phyloP scores from a whole-genome alignment of 805 yeast species.

The Scheffersomyces ergatensis region DNA sequence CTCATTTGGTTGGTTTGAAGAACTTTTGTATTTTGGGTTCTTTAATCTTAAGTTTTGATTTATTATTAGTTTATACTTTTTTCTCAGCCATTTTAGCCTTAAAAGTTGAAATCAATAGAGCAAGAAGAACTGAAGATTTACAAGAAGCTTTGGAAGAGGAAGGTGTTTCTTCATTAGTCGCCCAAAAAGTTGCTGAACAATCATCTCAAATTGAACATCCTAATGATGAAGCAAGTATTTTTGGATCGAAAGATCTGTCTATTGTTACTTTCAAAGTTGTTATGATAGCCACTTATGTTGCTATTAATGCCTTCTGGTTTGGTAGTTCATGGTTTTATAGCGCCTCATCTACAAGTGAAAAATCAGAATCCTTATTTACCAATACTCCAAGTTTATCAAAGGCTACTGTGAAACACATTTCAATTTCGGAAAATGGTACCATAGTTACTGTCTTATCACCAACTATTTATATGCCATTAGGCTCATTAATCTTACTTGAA shows the following conservation, averaged over 20 bases:
- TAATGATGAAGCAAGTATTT: slow-evolving; percentile 18
- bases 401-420: slow-evolving; percentile 41
- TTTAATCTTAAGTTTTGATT: slow-evolving; percentile 67
- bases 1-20: slow-evolving; percentile 66
- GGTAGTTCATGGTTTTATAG: slow-evolving; percentile 68
- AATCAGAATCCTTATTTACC: slow-evolving; percentile 6
- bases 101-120: slow-evolving; percentile 84
- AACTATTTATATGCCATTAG: slow-evolving; percentile 57
- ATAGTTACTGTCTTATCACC: slow-evolving; percentile 59
- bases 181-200: slow-evolving; percentile 61
- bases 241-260: slow-evolving; percentile 19
- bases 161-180: slow-evolving; percentile 74
- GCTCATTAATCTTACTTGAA: slow-evolving; percentile 56
- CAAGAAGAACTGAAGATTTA: slow-evolving; percentile 76
- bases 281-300: slow-evolving; percentile 56
- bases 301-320: slow-evolving; percentile 64
- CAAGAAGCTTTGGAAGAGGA: slow-evolving; percentile 88
- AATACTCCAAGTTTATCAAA: slow-evolving; percentile 31
- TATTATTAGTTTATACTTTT: slow-evolving; percentile 73
- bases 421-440: slow-evolving; percentile 47
- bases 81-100: slow-evolving; percentile 80
- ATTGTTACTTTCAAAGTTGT: slow-evolving; percentile 60
- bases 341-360: slow-evolving; percentile 6
- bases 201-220: slow-evolving; percentile 36
- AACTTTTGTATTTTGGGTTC: slow-evolving; percentile 79